phyloP scores from a whole-genome alignment of 306 rosid species.

The Cicer yamashitae region DNA sequence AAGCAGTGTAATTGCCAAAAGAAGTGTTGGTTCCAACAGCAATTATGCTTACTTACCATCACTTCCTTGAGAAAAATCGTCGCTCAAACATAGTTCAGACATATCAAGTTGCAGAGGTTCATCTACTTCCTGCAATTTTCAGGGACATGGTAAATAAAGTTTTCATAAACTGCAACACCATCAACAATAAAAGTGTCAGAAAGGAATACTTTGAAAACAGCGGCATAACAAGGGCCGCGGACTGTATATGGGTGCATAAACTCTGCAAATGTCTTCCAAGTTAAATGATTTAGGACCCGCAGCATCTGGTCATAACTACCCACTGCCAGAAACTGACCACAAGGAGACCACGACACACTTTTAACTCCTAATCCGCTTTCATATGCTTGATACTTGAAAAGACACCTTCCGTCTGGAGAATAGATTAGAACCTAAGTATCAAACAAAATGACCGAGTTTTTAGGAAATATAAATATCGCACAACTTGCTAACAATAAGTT shows the following conservation, averaged over 20 bases:
- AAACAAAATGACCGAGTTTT: slow-evolving; percentile 45
- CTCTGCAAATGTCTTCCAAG: slow-evolving; percentile 99
- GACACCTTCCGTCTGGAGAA: slow-evolving; percentile 98
- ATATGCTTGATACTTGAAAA: slow-evolving; percentile 89
- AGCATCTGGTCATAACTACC: slow-evolving; percentile 98
- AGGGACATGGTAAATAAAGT: slow-evolving; percentile 37
- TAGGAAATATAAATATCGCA: slow-evolving; percentile 18
- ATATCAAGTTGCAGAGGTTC: slow-evolving; percentile 89
- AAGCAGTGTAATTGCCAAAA: background rate
- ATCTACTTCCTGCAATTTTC: slow-evolving; percentile 80
- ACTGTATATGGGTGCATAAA: slow-evolving; percentile 80
- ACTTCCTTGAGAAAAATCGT: slow-evolving; percentile 74
- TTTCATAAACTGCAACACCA: slow-evolving; percentile 27
- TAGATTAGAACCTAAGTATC: slow-evolving; percentile 79
- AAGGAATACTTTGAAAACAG: slow-evolving; percentile 79
- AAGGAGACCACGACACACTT: slow-evolving; percentile 95
- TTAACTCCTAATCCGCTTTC: slow-evolving; percentile 98
- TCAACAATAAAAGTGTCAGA: slow-evolving; percentile 33
- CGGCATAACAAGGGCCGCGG: slow-evolving; percentile 83
- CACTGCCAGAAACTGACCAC: slow-evolving; percentile 96
- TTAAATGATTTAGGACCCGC: slow-evolving; percentile 90
- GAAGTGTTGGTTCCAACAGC: background rate
- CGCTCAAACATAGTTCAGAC: slow-evolving; percentile 79
- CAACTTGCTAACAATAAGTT: slow-evolving; percentile 11
- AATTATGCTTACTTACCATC: slow-evolving; percentile 71